These are phyloP conservation scores for Prunus yedoensis DNA, from an alignment of 331 rosid genomes.

Conservation along the genomic window DNA sequence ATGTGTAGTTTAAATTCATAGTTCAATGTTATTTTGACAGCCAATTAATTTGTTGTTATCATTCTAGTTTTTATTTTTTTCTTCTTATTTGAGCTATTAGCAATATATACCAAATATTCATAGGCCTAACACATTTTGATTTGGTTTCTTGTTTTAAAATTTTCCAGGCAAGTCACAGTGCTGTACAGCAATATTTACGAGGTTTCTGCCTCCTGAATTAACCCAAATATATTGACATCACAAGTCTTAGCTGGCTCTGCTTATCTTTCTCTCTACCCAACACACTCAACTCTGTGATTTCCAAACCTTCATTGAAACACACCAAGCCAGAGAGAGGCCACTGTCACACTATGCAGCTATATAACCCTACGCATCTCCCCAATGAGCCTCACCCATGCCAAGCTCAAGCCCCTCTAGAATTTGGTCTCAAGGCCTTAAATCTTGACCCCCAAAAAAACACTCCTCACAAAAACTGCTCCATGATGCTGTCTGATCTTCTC, in stretches of 20 bases:
- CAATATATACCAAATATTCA: neutral
- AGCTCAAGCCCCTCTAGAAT: neutral
- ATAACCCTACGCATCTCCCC: slow-evolving; percentile 15
- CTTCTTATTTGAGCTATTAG: neutral
- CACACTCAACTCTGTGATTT: neutral
- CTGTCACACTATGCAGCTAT: slow-evolving; percentile 2
- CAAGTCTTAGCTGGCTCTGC: slow-evolving; percentile 35
- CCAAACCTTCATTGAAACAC: neutral
- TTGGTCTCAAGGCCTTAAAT: slow-evolving; percentile 9
- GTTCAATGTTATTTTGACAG: neutral
- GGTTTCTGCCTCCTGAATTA: slow-evolving; percentile 20
- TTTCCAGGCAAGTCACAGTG: slow-evolving; percentile 17
- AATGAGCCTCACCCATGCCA: neutral
- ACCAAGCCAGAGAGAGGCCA: neutral
- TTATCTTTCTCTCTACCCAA: slow-evolving; percentile 30
- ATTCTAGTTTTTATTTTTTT: neutral
- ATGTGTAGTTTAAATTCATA: neutral
- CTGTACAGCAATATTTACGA: slow-evolving; percentile 14
- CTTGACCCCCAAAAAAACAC: neutral
- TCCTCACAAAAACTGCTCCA: neutral
- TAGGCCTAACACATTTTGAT: neutral
- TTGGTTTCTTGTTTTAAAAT: neutral
- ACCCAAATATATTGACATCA: slow-evolving; percentile 26
- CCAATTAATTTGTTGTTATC: neutral
- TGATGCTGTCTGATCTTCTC: neutral